phyloP scores from a whole-genome alignment of 805 yeast genomes.

The Pichia paraexigua region DNA sequence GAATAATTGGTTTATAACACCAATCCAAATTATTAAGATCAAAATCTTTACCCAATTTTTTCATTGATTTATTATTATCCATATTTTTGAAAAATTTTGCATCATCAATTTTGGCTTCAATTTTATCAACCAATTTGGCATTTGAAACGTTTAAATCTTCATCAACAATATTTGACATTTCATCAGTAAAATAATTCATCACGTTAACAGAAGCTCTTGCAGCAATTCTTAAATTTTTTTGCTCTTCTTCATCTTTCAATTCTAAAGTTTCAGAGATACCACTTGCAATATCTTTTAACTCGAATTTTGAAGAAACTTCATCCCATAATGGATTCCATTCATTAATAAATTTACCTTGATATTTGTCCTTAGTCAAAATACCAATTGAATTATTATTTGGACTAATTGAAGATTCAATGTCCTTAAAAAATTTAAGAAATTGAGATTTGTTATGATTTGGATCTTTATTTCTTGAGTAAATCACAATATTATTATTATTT shows the following conservation, averaged over 20 bases:
- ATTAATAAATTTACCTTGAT: conserved; percentile 73
- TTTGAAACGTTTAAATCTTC: conserved; percentile 76
- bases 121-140: conserved; percentile 59
- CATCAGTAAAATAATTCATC: conserved; percentile 78
- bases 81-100: conserved; percentile 52
- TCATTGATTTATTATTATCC: conserved; percentile 38
- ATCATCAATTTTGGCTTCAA: conserved; percentile 79
- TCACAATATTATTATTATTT: conserved; percentile 27
- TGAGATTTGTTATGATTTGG: conserved; percentile 61
- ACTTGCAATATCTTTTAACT: conserved; percentile 43
- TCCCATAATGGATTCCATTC: conserved; percentile 58
- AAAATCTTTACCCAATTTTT: conserved; percentile 58
- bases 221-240: conserved; percentile 56
- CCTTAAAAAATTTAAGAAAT: conserved; percentile 48
- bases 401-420: conserved; percentile 35
- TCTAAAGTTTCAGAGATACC: conserved; percentile 57
- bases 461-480: conserved; percentile 79
- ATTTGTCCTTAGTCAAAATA: conserved; percentile 63
- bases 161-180: conserved; percentile 80
- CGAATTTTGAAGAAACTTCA: conserved; percentile 28
- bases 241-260: conserved; percentile 73
- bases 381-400: conserved; percentile 44
- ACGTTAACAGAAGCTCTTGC: conserved; percentile 69
- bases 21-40: conserved; percentile 78
- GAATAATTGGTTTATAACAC: conserved; percentile 88